These are phyloP conservation scores for Chamaecrista fasciculata DNA, from an alignment of 306 rosid species.

Conservation along the genomic window DNA sequence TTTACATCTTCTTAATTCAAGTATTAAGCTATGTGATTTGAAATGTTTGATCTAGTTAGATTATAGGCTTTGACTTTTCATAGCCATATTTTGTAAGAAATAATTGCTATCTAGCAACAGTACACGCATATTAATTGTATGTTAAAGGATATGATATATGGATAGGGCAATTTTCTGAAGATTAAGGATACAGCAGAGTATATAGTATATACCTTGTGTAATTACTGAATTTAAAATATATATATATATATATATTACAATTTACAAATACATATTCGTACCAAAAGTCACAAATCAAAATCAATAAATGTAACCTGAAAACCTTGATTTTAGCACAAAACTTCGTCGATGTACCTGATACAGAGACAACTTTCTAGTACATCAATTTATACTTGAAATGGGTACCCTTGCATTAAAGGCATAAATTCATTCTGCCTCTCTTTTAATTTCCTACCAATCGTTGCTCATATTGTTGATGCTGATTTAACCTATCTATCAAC, in stretches of 20 bases:
- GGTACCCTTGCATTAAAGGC: neutral
- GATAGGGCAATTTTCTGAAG: neutral
- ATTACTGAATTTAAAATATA: neutral
- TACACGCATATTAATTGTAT: neutral
- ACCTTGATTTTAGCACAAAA: neutral
- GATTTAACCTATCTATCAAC: slow-evolving; percentile 33
- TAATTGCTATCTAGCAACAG: neutral
- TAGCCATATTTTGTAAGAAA: slow-evolving; percentile 23
- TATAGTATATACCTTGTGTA: neutral
- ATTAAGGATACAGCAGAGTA: neutral
- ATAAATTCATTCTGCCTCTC: slow-evolving; percentile 10
- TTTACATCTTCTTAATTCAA: neutral
- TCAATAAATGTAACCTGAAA: neutral
- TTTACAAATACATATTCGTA: neutral
- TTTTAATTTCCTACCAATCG: slow-evolving; percentile 11
- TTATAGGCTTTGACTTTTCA: slow-evolving; percentile 12
- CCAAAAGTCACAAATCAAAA: neutral
- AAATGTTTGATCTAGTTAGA: neutral
- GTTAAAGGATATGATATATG: neutral
- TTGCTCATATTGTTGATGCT: slow-evolving; percentile 30
- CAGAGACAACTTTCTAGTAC: neutral
- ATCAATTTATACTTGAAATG: neutral
- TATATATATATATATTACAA: too few relatives aligned
- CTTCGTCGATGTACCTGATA: neutral
- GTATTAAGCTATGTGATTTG: slow-evolving; percentile 8